Percentiles rank a stretch among this genome's conserved stretches.
These are phyloP conservation scores for Corynespora cassiicola DNA, from an alignment of 2,329 filamentous ascomycete species.

Conservation along the genomic window DNA sequence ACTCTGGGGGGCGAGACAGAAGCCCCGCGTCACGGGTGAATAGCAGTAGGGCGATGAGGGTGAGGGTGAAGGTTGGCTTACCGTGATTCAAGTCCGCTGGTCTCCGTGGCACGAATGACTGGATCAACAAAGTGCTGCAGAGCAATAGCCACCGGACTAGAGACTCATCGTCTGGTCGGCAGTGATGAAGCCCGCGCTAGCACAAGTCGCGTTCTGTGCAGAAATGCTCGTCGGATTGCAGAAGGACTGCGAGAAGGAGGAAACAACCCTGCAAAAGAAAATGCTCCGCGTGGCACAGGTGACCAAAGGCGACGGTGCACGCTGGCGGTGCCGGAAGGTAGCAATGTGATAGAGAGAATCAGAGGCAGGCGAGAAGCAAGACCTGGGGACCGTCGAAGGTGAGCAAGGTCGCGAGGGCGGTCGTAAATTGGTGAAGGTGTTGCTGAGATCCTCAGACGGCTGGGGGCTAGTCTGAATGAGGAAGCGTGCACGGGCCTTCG, in stretches of 20 bases:
- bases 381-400: conserved; percentile 19
- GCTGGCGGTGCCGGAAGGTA: conserved; percentile 6
- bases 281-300: conserved; percentile 34
- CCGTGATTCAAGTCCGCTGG: conserved; percentile 21
- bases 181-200: conserved; percentile 1
- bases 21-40: no score
- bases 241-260: conserved; percentile 19
- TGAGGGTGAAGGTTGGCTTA: conserved; percentile 21
- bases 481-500: no score
- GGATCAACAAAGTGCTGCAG: conserved; percentile 21
- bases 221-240: conserved; percentile 13
- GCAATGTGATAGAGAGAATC: conserved; percentile 4
- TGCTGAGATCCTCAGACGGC: conserved; percentile 11
- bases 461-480: conserved; percentile 15
- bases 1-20: no score
- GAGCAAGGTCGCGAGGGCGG: conserved; percentile 25
- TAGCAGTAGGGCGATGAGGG: not conserved
- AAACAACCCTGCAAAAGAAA: conserved; percentile 33
- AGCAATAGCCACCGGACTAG: conserved; percentile 18
- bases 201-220: conserved; percentile 5
- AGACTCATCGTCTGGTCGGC: conserved; percentile 19
- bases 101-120: conserved; percentile 26
- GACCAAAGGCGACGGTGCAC: conserved; percentile 7
- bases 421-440: conserved; percentile 31
- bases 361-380: conserved; percentile 11